Conservation (phyloP, 768 basidiomycete genomes). For the Hebeloma cylindrosporum region DNA sequence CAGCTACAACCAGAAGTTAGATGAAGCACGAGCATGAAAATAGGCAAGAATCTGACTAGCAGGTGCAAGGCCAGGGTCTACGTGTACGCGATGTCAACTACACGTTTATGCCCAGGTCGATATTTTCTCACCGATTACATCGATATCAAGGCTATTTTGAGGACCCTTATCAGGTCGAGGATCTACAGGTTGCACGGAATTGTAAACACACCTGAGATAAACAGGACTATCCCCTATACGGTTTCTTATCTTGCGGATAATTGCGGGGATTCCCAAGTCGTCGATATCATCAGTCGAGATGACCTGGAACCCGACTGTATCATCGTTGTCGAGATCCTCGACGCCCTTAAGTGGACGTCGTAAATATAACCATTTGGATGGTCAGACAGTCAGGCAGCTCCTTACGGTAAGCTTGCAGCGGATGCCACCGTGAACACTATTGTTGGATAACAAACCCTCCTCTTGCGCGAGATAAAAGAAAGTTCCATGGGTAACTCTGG, state of each 20-base stretch:
- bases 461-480: conserved; percentile 82
- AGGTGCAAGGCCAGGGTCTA: conserved; percentile 77
- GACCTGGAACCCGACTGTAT: conserved; percentile 72
- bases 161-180: neutral
- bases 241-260: conserved; percentile 67
- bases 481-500: conserved; percentile 78
- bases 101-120: too few relatives aligned
- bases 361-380: conserved; percentile 16
- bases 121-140: conserved; percentile 61
- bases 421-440: conserved; percentile 85
- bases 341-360: conserved; percentile 43
- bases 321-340: conserved; percentile 66
- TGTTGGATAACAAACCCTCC: conserved; percentile 74
- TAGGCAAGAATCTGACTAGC: conserved; percentile 53
- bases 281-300: conserved; percentile 84
- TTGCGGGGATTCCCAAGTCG: conserved; percentile 68
- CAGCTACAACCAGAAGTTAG: conserved; percentile 45
- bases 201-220: conserved; percentile 61
- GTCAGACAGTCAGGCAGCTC: conserved; percentile 29
- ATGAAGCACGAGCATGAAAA: neutral
- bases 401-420: conserved; percentile 63
- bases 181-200: neutral
- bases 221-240: conserved; percentile 76
- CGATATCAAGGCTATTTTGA: conserved; percentile 66
- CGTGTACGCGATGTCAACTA: too few relatives aligned